Base-by-base conservation (phyloP, 768 basidiomycete genomes). In the Boletus rufocinnamomeus region DNA sequence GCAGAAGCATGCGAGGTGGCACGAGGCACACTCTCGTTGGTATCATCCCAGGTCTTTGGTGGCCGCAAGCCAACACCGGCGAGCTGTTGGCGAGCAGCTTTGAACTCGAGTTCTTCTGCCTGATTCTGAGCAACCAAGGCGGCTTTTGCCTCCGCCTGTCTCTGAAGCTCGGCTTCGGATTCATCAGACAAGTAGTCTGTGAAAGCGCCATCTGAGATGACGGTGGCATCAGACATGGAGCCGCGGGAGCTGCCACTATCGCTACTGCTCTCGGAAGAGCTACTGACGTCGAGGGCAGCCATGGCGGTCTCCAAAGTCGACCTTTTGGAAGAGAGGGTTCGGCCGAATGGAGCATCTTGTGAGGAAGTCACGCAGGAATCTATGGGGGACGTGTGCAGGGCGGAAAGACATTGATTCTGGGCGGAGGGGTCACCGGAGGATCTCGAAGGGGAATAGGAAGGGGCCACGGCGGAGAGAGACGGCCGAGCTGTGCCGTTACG, bases 161-260 rank as follows among this genome's bases (percentile, higher is more conserved):
- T 80, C 73, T 94, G 91, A 54, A 94, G 73, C 69, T 94, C 91
- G 28, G 86, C 90, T 67, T 94, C 91, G n/a, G 91, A 93, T 74
- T 94, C 91, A 68, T 93, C 91, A n/a, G 91, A 93, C 32, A 93
- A 75, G 70, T 94, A 94, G 70, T 94, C 92, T 14, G 92, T 94
- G 68, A 94, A 94, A 17, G 85, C 90, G 14, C 91, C 91, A 63
- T 93, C 91, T 10, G 91, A 92, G 5, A 87, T 91, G 56, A 93
- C 80, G 5, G 92, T 93, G 58, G 84, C 84, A 69, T 89, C 88
- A 4, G 87, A 85, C 67, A 84, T 63, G 21, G 86, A 87, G 38
- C 84, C 83, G 17, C 76, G 69, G 17, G 74, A 76, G 60, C 79
- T 76, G 66, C 71, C 71, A 38, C 78, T 78, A 48, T 87, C 85